Percentiles rank a stretch among this genome's conserved stretches.
These are phyloP conservation scores for Juglanconis juglandina DNA, from an alignment of 2,329 filamentous ascomycete species.

Conservation along the genomic window DNA sequence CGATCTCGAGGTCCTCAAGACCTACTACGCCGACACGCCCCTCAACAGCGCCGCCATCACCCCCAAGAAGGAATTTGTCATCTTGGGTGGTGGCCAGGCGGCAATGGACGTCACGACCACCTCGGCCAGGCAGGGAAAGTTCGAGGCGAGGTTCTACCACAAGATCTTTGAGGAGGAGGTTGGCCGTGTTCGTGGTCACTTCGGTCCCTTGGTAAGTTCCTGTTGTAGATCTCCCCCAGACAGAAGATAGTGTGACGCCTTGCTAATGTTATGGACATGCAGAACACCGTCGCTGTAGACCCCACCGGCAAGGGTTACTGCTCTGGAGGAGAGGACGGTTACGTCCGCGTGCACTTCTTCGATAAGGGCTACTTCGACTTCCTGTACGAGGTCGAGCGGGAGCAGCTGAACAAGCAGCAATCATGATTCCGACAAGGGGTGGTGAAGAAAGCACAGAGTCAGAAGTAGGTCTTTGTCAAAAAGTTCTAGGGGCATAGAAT, in stretches of 20 bases:
- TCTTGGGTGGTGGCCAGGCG: conserved; percentile 95
- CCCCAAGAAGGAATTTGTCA: conserved; percentile 94
- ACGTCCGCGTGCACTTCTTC: conserved; percentile 97
- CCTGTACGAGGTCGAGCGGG: conserved; percentile 95
- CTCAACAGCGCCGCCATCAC: conserved; percentile 95
- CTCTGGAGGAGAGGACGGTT: conserved; percentile 95
- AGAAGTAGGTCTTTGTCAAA: conserved; percentile 11
- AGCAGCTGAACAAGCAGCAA: conserved; percentile 52
- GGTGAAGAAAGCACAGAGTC: not conserved
- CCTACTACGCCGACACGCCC: conserved; percentile 85
- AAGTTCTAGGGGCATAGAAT: conserved; percentile 16
- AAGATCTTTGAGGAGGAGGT: conserved; percentile 99
- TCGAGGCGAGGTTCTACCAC: conserved; percentile 99
- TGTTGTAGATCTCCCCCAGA: too few relatives aligned
- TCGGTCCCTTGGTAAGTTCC: conserved; percentile 69
- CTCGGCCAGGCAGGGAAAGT: conserved; percentile 91
- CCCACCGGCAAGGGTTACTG: conserved; percentile 90
- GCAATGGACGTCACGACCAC: conserved; percentile 99
- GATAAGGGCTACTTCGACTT: conserved; percentile 99
- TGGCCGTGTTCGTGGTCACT: conserved; percentile 93
- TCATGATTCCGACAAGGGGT: conserved; percentile 1
- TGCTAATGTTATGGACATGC: not conserved
- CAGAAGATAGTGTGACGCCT: too few relatives aligned
- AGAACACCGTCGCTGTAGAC: conserved; percentile 91
- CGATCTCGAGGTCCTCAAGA: conserved; percentile 90